A percentile compares a stretch with the other conserved stretches of the same genome.
Conservation (phyloP, 257 asterid genomes). For the Solanum okadae region DNA sequence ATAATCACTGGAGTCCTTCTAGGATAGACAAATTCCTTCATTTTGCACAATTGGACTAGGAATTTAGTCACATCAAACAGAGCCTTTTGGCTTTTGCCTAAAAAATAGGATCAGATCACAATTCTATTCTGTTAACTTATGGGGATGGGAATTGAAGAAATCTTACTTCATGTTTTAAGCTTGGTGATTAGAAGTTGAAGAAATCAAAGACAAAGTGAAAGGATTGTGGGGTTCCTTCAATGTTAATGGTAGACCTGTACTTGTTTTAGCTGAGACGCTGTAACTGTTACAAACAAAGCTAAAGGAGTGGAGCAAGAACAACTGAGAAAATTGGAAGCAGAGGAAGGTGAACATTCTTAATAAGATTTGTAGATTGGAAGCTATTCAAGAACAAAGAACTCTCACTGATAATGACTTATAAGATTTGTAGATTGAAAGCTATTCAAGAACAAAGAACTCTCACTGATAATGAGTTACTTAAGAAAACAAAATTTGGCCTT, state of each 20-base stretch:
- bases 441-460: too few relatives aligned
- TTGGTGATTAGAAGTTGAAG: neutral
- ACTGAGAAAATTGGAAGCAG: neutral
- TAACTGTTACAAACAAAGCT: neutral
- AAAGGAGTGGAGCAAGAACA: neutral
- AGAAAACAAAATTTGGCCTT: neutral
- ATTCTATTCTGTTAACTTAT: neutral
- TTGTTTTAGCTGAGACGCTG: neutral
- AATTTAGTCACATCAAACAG: neutral
- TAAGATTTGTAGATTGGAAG: neutral
- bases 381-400: neutral
- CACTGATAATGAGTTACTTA: neutral
- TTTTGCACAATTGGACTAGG: neutral
- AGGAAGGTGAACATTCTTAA: neutral
- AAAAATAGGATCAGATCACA: neutral
- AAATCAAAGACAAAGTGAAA: neutral
- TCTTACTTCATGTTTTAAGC: neutral
- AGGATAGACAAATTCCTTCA: neutral
- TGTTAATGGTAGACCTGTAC: neutral
- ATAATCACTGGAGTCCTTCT: neutral
- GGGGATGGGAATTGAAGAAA: neutral
- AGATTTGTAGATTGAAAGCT: too few relatives aligned
- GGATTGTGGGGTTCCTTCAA: neutral
- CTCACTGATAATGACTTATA: neutral
- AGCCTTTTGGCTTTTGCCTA: neutral